Conservation (phyloP, 2,329 filamentous ascomycete species). For the Xylariales sp. region DNA sequence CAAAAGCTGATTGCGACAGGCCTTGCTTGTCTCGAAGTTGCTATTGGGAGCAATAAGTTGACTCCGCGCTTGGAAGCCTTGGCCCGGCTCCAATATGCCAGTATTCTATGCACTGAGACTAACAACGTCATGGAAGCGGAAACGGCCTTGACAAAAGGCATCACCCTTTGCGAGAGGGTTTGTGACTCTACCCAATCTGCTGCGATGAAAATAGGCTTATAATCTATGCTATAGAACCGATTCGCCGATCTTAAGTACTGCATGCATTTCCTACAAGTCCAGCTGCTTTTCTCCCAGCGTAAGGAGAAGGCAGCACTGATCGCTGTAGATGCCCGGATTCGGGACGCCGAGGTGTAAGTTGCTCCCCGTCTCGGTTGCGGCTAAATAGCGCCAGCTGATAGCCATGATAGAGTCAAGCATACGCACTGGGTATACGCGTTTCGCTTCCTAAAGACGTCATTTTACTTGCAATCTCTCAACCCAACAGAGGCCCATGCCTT, state of each 20-base stretch:
- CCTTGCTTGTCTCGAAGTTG: constrained; percentile 77
- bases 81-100: constrained; percentile 77
- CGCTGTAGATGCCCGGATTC: constrained; percentile 74
- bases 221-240: constrained; percentile 56
- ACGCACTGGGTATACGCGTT: constrained; percentile 81
- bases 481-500: constrained; percentile 72
- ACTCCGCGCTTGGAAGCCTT: constrained; percentile 75
- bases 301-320: constrained; percentile 80
- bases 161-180: constrained; percentile 75
- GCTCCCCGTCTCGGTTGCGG: constrained; percentile 4
- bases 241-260: constrained; percentile 78
- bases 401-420: constrained; percentile 64
- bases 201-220: constrained; percentile 43
- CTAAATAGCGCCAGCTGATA: constrained; percentile 38
- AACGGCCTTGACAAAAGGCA: constrained; percentile 76
- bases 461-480: constrained; percentile 71
- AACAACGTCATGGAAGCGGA: constrained; percentile 80
- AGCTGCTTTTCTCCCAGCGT: constrained; percentile 73
- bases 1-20: constrained; percentile 78
- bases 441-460: constrained; percentile 76
- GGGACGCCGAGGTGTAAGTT: constrained; percentile 73
- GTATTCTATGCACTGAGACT: constrained; percentile 78
- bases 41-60: constrained; percentile 70
- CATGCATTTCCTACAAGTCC: constrained; percentile 78
- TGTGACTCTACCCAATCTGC: constrained; percentile 28